Conservation (phyloP, 208 protist species). For the Trypanosoma platydactyli region DNA sequence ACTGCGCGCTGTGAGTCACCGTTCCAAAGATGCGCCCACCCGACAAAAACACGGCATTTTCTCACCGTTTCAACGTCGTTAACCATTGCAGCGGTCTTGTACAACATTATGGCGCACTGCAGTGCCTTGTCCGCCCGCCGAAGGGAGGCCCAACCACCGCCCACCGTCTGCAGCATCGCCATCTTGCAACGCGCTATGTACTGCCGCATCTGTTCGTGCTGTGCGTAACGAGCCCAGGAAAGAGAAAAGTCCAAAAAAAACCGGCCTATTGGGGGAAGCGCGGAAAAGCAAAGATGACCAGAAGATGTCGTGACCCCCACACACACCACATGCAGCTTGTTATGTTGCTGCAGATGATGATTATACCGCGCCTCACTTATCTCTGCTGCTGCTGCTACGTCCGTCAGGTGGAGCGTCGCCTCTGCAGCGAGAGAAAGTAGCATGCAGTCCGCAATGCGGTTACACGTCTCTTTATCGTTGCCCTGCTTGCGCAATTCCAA, state of each 20-base stretch:
- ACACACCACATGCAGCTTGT: slow-evolving; percentile 2
- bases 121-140: slow-evolving; percentile 57
- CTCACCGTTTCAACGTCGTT: slow-evolving; percentile 35
- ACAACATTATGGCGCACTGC: slow-evolving; percentile 50
- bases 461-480: background rate
- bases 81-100: slow-evolving; percentile 32
- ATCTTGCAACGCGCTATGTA: slow-evolving; percentile 45
- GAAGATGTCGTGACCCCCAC: slow-evolving; percentile 6
- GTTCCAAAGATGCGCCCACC: slow-evolving; percentile 73
- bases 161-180: slow-evolving; percentile 62
- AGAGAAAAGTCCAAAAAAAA: slow-evolving; percentile 42
- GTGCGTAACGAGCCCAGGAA: slow-evolving; percentile 40
- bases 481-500: slow-evolving; percentile 1
- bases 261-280: slow-evolving; percentile 36
- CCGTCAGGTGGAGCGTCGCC: background rate
- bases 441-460: slow-evolving; percentile 9
- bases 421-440: slow-evolving; percentile 5
- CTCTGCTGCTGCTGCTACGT: no score
- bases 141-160: slow-evolving; percentile 79
- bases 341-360: no score
- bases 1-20: slow-evolving; percentile 39
- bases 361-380: background rate
- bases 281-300: slow-evolving; percentile 25
- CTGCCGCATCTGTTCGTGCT: slow-evolving; percentile 51
- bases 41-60: slow-evolving; percentile 73